Evolutionary conservation across 306 rosid species (phyloP), one percentile per base, ranked within the genome.

Genomic region (Cicer yamashitae): DNA sequence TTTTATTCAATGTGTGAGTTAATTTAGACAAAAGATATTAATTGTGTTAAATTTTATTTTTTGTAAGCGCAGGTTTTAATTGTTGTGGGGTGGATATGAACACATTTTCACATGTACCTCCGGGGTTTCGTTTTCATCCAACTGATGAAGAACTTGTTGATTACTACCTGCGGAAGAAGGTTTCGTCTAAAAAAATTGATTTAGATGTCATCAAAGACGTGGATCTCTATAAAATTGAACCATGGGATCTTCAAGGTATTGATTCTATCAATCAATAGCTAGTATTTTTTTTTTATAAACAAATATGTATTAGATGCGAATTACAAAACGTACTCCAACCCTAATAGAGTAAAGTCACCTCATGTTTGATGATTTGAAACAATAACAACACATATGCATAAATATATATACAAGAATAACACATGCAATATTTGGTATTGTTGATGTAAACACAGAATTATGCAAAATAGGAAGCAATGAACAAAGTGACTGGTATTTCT

Each of bases 131-230:
- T 63, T 93, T 93, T 70, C 96, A 90, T 74, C 98, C 98, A 1
- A 93, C 98, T 6, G 98, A 93, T 79, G 98, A 93, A 85, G 98
- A 93, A 81, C 89, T 93, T 0, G 98, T 93, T 34, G 98, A 89
- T 79, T 90, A 93, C 83, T 93, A 93, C 77, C 94, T 93, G 0
- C 71, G 98, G 53, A 93, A 90, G 72, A 93, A 90, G 84, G 39
- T 90, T 46, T 86, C 87, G 5, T 86, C 88, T 8, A 87, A 90
- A 77, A 86, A 77, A 78, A 91, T 93, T 71, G 98, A 91, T 74
- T 80, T 93, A 17, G 96, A 93, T 81, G 91, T 93, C 52, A 91
- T 93, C 86, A 88, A 87, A 71, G 98, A 91, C 73, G 89, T 93
- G 0, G 96, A 93, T 79, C 98, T 93, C 41, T 91, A 91, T 70